Evolutionary conservation across 345 rosid species (phyloP).

Genomic region (Acer campestre): DNA sequence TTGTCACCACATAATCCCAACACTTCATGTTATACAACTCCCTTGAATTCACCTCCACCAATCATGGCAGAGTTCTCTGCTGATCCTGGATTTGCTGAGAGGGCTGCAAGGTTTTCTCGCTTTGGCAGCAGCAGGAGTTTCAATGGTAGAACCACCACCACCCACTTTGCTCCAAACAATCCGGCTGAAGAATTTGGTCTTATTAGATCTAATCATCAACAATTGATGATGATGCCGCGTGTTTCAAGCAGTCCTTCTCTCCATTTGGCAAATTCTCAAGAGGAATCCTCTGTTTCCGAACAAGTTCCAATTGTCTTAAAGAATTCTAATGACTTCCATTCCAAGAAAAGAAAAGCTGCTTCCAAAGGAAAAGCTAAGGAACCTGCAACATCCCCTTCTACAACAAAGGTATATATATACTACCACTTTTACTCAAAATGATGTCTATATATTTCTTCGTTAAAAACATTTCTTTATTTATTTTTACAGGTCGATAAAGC

Average conservation of each 20-base stretch:
- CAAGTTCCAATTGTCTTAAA: constrained; percentile 32
- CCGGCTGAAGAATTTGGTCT: constrained; percentile 17
- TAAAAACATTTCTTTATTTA: neutral
- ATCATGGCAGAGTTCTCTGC: constrained; percentile 50
- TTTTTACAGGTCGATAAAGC: constrained; percentile 35
- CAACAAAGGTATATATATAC: constrained; percentile 37
- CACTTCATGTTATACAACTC: constrained; percentile 50
- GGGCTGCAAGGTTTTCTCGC: constrained; percentile 73
- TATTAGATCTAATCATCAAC: constrained; percentile 25
- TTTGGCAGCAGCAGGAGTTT: constrained; percentile 66
- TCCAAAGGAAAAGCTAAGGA: constrained; percentile 50
- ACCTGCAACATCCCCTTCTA: constrained; percentile 26
- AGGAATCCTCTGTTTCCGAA: constrained; percentile 54
- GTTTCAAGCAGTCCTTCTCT: constrained; percentile 67
- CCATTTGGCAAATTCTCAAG: constrained; percentile 50
- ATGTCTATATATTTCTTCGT: neutral
- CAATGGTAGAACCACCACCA: constrained; percentile 43
- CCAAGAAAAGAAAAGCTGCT: constrained; percentile 67
- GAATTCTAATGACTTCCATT: constrained; percentile 34
- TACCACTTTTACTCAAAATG: neutral
- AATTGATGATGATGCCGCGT: constrained; percentile 30
- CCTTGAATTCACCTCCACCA: constrained; percentile 49
- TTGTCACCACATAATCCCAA: constrained; percentile 38
- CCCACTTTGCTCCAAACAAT: constrained; percentile 30
- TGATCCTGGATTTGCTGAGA: constrained; percentile 75